Base-by-base conservation (phyloP, 192 early-diverging fungal species). In the Rhizophagus sp. region DNA sequence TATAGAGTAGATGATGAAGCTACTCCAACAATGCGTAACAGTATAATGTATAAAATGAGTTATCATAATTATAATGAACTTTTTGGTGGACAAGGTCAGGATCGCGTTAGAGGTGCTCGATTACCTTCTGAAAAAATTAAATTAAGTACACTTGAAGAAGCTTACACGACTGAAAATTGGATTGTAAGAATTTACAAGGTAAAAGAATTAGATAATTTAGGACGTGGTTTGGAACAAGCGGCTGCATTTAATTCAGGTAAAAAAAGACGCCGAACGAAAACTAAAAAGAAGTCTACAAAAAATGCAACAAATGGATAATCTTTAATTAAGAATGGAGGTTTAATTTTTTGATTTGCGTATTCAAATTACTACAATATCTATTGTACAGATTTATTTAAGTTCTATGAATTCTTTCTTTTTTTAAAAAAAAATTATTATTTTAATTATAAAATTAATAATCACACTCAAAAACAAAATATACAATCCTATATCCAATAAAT, bases 131-230 rank as follows among this genome's bases (percentile, higher is more conserved):
- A 90, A 73, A 91, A 93, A 5, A 96, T 98, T 44, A 91, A 92
- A 62, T 86, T 99, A 61, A 88, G 89, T 33, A 92, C 91, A 63
- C 84, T 99, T 75, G 98, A 99, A 72, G 98, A 99, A 84, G 97
- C 93, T 1, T 97, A 93, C 78, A 96, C 96, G 36, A 91, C 95
- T 1, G 94, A 96, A 84, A 96, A 99, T 88, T 97, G 96, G 94
- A 96, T 99, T 85, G 98, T 99, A 41, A 93, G 98, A 62, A 97
- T 99, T 75, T 99, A 97, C 89, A 91, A 95, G 81, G 97, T 99
- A 86, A 99, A 99, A 87, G 91, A 94, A 49, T 88, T 95, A 79
- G 98, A 99, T 85, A 94, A 92, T 82, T 85, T 99, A 6, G 98
- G 98, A 9, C 91, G 97, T 73, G 81, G 86, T 25, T 81, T 95